Conservation (phyloP, 805 yeast species). For the Suhomyces prunicola region DNA sequence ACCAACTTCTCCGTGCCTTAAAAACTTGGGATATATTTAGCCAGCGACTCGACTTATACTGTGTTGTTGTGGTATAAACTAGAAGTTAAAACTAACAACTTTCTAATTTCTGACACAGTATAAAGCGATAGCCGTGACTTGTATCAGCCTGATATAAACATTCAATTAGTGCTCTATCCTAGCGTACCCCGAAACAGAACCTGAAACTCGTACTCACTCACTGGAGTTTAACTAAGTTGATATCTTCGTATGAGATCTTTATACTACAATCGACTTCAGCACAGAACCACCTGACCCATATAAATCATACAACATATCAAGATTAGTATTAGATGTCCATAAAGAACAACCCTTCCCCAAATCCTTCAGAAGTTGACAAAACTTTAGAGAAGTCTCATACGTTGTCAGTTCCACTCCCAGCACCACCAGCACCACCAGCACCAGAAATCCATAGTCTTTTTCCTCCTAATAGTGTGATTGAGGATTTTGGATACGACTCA, state of each 20-base stretch:
- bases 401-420: background rate
- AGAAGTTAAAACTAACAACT: background rate
- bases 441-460: slow-evolving; percentile 5
- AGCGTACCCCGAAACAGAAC: background rate
- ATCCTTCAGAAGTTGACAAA: background rate
- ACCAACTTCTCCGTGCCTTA: background rate
- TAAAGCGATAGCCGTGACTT: background rate
- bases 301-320: background rate
- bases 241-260: background rate
- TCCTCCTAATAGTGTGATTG: slow-evolving; percentile 19
- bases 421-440: slow-evolving; percentile 1
- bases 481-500: slow-evolving; percentile 22
- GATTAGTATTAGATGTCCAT: background rate
- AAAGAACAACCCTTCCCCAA: background rate
- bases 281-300: background rate
- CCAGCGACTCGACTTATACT: background rate
- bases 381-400: background rate
- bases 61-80: background rate
- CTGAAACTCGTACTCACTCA: background rate
- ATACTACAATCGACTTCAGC: background rate
- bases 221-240: background rate
- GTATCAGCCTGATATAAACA: background rate
- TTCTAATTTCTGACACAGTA: background rate
- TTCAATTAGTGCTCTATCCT: background rate
- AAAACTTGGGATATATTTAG: background rate